Conservation (phyloP, 495 filamentous ascomycete genomes). For the Chlorociboria aeruginascens region DNA sequence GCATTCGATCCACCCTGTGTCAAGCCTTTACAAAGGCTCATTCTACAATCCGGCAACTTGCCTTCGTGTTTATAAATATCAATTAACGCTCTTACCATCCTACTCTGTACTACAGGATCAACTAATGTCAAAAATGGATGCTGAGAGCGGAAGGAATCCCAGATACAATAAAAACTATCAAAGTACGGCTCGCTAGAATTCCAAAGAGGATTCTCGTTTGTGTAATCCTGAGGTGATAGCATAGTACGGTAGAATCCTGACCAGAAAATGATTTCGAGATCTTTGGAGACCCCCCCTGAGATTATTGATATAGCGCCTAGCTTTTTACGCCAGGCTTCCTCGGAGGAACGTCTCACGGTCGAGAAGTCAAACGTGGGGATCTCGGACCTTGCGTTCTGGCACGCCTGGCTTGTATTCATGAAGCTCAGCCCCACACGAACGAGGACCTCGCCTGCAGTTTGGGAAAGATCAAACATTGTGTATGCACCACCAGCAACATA, state of each 20-base stretch:
- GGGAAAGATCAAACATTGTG: conserved; percentile 33
- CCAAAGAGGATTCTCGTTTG: conserved; percentile 65
- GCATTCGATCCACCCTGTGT: conserved; percentile 71
- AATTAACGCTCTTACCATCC: conserved; percentile 57
- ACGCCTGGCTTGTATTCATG: conserved; percentile 50
- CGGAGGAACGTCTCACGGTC: conserved; percentile 34
- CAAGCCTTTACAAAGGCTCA: conserved; percentile 53
- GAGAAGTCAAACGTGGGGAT: conserved; percentile 56
- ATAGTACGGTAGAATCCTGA: conserved; percentile 59
- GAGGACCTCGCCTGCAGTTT: conserved; percentile 31
- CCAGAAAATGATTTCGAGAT: conserved; percentile 52
- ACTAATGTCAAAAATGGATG: conserved; percentile 56
- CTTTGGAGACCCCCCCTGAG: conserved; percentile 34
- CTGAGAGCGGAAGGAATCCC: conserved; percentile 61
- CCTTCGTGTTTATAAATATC: conserved; percentile 60
- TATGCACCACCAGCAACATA: conserved; percentile 48
- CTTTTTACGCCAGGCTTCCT: conserved; percentile 48
- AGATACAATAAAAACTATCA: conserved; percentile 63
- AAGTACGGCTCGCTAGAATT: conserved; percentile 59
- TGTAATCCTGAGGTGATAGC: conserved; percentile 65
- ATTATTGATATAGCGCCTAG: conserved; percentile 44
- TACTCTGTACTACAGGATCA: conserved; percentile 48
- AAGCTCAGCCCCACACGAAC: conserved; percentile 59
- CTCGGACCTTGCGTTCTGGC: conserved; percentile 51
- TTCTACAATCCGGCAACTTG: conserved; percentile 54